Evolutionary conservation across 768 basidiomycete genomes (phyloP).

Genomic region (Leccinum rimulosum): DNA sequence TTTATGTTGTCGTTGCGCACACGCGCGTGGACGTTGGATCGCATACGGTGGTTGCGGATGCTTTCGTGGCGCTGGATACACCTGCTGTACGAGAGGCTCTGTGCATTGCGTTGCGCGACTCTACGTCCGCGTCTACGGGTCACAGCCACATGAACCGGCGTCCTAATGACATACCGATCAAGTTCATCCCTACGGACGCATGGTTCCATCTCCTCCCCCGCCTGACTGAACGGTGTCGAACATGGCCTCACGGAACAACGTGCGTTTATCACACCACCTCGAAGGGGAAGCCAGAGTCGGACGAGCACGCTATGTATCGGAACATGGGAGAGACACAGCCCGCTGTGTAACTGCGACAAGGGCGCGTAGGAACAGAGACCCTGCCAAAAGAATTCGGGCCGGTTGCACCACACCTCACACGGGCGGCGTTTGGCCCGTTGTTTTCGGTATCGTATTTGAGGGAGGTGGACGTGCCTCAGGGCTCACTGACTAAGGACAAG

Average conservation of each 20-base stretch:
- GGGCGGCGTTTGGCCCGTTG: constrained; percentile 53
- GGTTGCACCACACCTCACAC: constrained; percentile 42
- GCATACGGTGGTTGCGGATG: constrained; percentile 47
- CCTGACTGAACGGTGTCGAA: constrained; percentile 52
- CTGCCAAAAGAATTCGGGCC: constrained; percentile 33
- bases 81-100: constrained; percentile 1
- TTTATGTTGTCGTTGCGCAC: constrained; percentile 44
- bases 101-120: neutral
- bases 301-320: constrained; percentile 31
- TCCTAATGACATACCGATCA: constrained; percentile 4
- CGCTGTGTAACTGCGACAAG: constrained; percentile 15
- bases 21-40: constrained; percentile 43
- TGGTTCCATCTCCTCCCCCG: constrained; percentile 55
- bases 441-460: constrained; percentile 52
- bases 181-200: constrained; percentile 13
- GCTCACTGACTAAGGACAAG: neutral
- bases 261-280: constrained; percentile 22
- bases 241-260: constrained; percentile 48
- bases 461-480: constrained; percentile 8
- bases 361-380: constrained; percentile 14
- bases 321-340: constrained; percentile 4
- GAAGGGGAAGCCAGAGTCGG: constrained; percentile 23
- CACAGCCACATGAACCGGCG: neutral
- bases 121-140: neutral
- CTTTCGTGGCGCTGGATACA: constrained; percentile 40